These are phyloP conservation scores for Mikania micrantha DNA, from an alignment of 129 eudicot genomes.

Conservation along the genomic window DNA sequence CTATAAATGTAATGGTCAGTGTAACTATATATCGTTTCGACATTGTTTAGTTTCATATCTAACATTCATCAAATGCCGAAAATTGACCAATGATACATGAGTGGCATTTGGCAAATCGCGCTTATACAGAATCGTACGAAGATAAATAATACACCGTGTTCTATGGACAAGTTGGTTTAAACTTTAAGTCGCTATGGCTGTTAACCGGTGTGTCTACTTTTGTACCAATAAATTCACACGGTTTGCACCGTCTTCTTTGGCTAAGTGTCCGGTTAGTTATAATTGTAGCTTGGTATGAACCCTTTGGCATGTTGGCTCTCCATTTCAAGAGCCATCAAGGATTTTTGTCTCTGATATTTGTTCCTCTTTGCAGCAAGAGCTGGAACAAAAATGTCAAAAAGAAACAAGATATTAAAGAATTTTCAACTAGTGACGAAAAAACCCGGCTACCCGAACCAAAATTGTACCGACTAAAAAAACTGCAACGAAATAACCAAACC, in stretches of 20 bases:
- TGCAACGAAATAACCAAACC: too few relatives aligned
- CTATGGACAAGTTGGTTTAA: background rate
- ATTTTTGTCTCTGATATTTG: conserved; percentile 84
- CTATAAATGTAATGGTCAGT: conserved; percentile 1
- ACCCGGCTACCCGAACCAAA: too few relatives aligned
- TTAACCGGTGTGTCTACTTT: background rate
- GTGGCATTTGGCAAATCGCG: conserved; percentile 8
- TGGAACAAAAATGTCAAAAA: conserved; percentile 20
- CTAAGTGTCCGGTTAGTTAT: conserved; percentile 27
- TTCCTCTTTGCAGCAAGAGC: conserved; percentile 95
- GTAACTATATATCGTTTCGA: background rate
- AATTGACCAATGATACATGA: conserved; percentile 6
- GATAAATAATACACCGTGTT: background rate
- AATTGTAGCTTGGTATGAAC: conserved; percentile 66
- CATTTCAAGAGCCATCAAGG: conserved; percentile 95
- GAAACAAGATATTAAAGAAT: background rate
- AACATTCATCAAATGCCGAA: conserved; percentile 10
- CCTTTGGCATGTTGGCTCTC: conserved; percentile 99
- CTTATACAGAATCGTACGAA: background rate
- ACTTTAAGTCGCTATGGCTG: background rate
- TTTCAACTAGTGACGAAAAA: too few relatives aligned
- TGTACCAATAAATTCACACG: background rate
- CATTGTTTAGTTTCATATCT: background rate
- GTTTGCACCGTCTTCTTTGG: conserved; percentile 20
- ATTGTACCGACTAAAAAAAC: too few relatives aligned